phyloP scores from a whole-genome alignment of 2,329 filamentous ascomycete genomes.

The Fusarium veterinarium region DNA sequence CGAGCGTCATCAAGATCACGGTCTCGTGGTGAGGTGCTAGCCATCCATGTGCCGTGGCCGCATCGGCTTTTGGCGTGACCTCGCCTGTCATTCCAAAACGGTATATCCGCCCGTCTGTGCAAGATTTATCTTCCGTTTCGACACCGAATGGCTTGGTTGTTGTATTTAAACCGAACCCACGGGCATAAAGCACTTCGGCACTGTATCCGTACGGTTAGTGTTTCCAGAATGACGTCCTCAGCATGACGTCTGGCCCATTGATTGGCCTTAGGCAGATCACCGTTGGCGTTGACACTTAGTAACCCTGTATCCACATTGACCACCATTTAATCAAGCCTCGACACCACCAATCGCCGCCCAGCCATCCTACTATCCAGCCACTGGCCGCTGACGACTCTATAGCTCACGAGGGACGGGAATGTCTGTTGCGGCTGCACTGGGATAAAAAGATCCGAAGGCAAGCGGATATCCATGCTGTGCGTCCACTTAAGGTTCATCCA shows the following conservation, averaged over 20 bases:
- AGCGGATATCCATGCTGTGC: conserved; percentile 9
- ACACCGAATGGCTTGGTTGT: conserved; percentile 11
- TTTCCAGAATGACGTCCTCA: conserved; percentile 42
- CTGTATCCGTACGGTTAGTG: conserved; percentile 16
- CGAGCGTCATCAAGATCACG: conserved; percentile 22
- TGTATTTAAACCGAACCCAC: conserved; percentile 26
- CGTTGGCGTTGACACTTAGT: conserved; percentile 39
- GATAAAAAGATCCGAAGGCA: conserved; percentile 19
- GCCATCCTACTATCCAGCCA: conserved; percentile 33
- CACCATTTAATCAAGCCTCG: conserved; percentile 34
- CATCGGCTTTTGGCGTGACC: conserved; percentile 28
- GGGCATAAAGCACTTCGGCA: conserved; percentile 15
- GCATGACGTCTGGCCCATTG: conserved; percentile 37
- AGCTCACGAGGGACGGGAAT: conserved; percentile 15
- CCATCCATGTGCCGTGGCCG: conserved; percentile 26
- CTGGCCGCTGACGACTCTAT: conserved; percentile 29
- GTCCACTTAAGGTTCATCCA: not conserved
- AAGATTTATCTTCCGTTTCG: conserved; percentile 22
- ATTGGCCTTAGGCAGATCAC: conserved; percentile 36
- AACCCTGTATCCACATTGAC: conserved; percentile 39
- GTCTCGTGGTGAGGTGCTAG: conserved; percentile 6
- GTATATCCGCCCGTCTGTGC: conserved; percentile 13
- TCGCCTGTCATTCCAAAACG: conserved; percentile 31
- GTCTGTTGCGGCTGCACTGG: conserved; percentile 24
- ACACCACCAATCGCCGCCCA: conserved; percentile 38